Base-by-base conservation (phyloP, 352 stramenopile species). In the Pythium volutum region DNA sequence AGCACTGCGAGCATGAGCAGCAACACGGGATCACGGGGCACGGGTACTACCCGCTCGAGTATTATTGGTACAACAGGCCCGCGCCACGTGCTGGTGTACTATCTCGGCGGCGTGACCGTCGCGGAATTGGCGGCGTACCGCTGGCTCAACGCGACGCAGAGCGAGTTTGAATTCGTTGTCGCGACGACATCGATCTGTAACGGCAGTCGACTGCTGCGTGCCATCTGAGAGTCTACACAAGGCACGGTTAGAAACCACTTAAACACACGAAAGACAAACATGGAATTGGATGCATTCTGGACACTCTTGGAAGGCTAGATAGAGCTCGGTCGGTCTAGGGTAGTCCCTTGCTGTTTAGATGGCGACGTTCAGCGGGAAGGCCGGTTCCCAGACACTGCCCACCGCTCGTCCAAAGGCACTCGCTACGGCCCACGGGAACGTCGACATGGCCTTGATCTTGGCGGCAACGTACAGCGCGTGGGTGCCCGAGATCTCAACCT, bases 61-160 rank as follows among this genome's bases (percentile, higher is more conserved):
- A 51, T 8, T 29, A 38, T 26, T 4, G 15, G 14, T 11, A 31
- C 12, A 22, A 10, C 2, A 34, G 23, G 1, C 1, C 22, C 25
- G 9, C 62, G 67, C 41, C 62, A 39, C 55, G 77, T 95, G 43
- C 67, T 96, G 38, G 85, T 95, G 47, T 94, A 92, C 47, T 96
- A 92, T 59, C 67, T 93, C 9, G 87, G 87, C 16, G 87, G 87
- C 6, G 75, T 95, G 41, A 95, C 87, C 0, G 84, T 93, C 38
- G 87, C 85, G 0, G 87, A 95, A 55, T 69, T 96, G 9, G 85
- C 83, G 12, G 87, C 87, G 26, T 86, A 80, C 48, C 81, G 87
- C 15, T 92, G 76, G 53, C 59, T 94, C 22, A 94, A 94, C 57
- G 62, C 77, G 25, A 80, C 69, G 43, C 82, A 94, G 62, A 63